These are phyloP conservation scores for Tricholoma saponaceum DNA, from an alignment of 768 basidiomycete genomes.

Conservation along the genomic window DNA sequence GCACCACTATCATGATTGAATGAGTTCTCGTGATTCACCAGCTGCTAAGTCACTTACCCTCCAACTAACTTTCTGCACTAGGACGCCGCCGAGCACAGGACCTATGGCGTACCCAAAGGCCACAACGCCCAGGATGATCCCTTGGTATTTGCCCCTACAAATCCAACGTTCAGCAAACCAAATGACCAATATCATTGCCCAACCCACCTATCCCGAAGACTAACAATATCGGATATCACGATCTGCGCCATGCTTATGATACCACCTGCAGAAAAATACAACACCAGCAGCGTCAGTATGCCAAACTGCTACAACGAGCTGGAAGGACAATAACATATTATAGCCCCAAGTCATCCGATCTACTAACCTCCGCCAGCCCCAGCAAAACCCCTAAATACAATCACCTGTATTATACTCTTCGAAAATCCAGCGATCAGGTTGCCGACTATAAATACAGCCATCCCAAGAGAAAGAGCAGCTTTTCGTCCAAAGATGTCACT, in stretches of 20 bases:
- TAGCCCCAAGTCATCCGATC: background rate
- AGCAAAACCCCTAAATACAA: conserved; percentile 64
- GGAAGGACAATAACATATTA: no score
- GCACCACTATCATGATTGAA: conserved; percentile 48
- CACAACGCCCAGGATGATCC: conserved; percentile 58
- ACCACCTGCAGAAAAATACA: conserved; percentile 35
- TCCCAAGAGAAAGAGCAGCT: conserved; percentile 48
- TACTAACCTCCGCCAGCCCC: conserved; percentile 59
- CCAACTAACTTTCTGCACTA: conserved; percentile 63
- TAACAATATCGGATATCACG: conserved; percentile 69
- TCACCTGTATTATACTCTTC: conserved; percentile 59
- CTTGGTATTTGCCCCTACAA: conserved; percentile 70
- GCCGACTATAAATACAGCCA: conserved; percentile 63
- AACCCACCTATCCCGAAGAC: conserved; percentile 56
- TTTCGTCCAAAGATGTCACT: conserved; percentile 71
- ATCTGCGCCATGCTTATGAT: conserved; percentile 70
- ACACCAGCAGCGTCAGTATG: background rate
- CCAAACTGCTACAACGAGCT: background rate
- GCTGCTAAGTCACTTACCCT: conserved; percentile 34
- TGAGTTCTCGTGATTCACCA: background rate
- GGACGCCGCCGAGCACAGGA: conserved; percentile 62
- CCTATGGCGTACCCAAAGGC: conserved; percentile 64
- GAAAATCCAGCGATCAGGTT: conserved; percentile 66
- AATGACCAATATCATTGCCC: background rate
- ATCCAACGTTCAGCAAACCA: background rate